phyloP scores from a whole-genome alignment of 140 eudicot species.

The Senecio squalidus region DNA sequence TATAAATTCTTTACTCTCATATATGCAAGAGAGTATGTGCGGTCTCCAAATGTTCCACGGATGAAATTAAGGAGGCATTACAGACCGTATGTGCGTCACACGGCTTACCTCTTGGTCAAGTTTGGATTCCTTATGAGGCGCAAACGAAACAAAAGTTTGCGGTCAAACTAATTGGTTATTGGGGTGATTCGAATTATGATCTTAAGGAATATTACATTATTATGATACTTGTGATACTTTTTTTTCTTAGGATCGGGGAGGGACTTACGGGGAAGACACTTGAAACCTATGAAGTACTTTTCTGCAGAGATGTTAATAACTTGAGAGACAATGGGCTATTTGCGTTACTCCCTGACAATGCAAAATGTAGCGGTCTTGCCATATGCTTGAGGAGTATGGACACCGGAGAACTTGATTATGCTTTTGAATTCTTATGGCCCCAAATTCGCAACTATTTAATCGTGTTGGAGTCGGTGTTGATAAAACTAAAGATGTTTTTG shows the following conservation, averaged over 20 bases:
- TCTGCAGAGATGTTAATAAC: background rate
- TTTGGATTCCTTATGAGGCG: background rate
- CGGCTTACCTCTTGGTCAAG: background rate
- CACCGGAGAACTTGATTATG: background rate
- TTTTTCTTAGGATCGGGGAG: background rate
- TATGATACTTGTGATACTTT: background rate
- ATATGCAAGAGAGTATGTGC: background rate
- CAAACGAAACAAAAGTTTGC: background rate
- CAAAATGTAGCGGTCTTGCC: background rate
- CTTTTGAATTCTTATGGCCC: background rate
- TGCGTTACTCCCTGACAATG: background rate
- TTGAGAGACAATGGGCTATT: background rate
- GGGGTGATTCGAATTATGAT: background rate
- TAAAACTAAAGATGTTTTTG: background rate
- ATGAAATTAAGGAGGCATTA: slow-evolving; percentile 7
- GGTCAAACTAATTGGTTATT: background rate
- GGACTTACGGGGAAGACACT: background rate
- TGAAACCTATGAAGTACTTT: background rate
- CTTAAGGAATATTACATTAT: background rate
- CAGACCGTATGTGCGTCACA: background rate
- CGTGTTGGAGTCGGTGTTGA: background rate
- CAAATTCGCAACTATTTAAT: background rate
- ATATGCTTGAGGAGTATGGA: slow-evolving; percentile 10
- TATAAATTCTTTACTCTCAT: background rate
- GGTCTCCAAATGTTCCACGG: background rate